Base-by-base conservation (phyloP, 2,329 filamentous ascomycete genomes). In the Neobulgaria alba region DNA sequence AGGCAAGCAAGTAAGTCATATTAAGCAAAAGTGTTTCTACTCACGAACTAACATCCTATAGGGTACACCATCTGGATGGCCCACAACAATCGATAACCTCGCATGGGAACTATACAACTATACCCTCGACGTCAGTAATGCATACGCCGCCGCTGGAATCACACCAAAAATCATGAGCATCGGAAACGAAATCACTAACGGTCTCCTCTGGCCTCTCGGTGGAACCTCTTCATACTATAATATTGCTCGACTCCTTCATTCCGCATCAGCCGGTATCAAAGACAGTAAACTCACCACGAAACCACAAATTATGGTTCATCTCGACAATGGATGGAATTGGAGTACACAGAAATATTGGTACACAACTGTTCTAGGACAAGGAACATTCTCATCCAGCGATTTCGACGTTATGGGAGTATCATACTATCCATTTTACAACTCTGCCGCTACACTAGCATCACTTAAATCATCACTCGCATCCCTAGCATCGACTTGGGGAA, bases 271-370 rank as follows among this genome's bases (percentile, higher is more conserved):
- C 42, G 82, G 75, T 2, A 69, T 87, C 53, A 81, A 77, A 52
- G 76, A 82, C 53, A 80, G 75, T 3, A 64, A 61, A 3, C 62
- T 82, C 18, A 59, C 58, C 30, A 66, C 71, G 0, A 69, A 72
- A 47, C 78, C 81, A 1, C 73, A 79, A 56, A 83, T 85, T 59
- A 78, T 86, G 77, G 73, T 86, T 30, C 82, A 86, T 54, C 68
- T 85, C 3, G 80, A 86, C 58, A 81, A 84, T 54, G 82, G 82
- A n/a, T 87, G 80, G 78, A 71, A 81, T 48, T 83, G 75, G 77
- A 66, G 61, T 3, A 72, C 72, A 2, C 80, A 85, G 56, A 63
- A 80, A 46, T 46, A 41, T 14, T 79, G 69, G 64, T 86, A 85
- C 61, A 69, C 70, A 17, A 66, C 64, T 2, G 70, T 80, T 0